phyloP scores from a whole-genome alignment of 345 rosid species.

The Aquilaria sinensis region DNA sequence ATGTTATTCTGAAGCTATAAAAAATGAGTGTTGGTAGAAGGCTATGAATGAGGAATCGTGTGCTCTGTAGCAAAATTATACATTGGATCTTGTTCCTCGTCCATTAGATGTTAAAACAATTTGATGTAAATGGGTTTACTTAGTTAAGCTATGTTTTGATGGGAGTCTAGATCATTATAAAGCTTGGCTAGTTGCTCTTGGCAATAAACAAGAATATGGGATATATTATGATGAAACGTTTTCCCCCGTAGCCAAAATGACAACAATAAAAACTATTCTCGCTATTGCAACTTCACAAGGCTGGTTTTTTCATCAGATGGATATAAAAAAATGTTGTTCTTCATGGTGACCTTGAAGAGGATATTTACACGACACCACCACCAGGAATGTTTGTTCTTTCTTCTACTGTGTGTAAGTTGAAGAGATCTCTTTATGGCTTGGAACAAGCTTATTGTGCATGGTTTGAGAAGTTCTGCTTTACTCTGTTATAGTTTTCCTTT shows the following conservation, averaged over 20 bases:
- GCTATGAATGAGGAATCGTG: neutral
- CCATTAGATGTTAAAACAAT: neutral
- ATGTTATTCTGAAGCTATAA: neutral
- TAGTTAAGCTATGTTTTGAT: neutral
- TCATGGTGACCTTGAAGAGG: neutral
- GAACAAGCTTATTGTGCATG: neutral
- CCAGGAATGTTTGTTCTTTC: neutral
- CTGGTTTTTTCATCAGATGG: neutral
- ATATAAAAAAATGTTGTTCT: too few species aligned
- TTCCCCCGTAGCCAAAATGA: neutral
- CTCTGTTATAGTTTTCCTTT: neutral
- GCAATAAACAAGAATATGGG: neutral
- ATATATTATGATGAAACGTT: neutral
- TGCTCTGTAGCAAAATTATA: neutral
- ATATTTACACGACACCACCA: neutral
- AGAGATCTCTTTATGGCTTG: neutral
- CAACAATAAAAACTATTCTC: neutral
- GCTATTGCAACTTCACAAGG: neutral
- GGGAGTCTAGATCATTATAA: neutral
- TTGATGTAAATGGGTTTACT: neutral
- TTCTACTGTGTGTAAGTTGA: neutral
- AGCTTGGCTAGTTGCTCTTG: neutral
- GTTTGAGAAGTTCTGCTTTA: neutral
- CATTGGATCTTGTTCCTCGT: neutral
- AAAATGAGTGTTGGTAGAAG: neutral